A percentile compares a stretch with the other conserved stretches of the same genome.
These are phyloP conservation scores for Saccharomyces cerevisiae DNA, from an alignment of 805 yeast species.

Conservation along the genomic window DNA sequence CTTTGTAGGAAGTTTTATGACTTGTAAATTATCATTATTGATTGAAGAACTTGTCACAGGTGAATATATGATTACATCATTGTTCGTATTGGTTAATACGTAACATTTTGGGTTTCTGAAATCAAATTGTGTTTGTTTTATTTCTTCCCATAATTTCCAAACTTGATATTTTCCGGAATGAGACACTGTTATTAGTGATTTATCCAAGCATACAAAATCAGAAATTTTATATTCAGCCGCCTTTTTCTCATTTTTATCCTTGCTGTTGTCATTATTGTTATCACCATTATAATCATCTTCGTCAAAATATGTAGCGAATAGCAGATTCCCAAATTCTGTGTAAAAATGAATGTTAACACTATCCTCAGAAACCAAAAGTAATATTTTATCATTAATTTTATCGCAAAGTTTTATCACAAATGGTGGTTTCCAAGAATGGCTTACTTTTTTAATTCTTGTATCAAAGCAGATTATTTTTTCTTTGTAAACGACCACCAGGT, in stretches of 20 bases:
- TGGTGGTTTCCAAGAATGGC: conserved; percentile 8
- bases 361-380: conserved; percentile 17
- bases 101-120: conserved; percentile 16
- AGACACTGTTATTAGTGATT: conserved; percentile 11
- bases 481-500: conserved; percentile 12
- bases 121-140: conserved; percentile 14
- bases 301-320: conserved; percentile 18
- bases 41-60: conserved; percentile 17
- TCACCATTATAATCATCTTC: conserved; percentile 8
- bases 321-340: conserved; percentile 23
- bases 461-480: conserved; percentile 16
- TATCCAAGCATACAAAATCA: conserved; percentile 13
- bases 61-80: conserved; percentile 25
- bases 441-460: conserved; percentile 8
- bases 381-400: conserved; percentile 11
- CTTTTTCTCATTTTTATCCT: not conserved
- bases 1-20: conserved; percentile 25
- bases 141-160: conserved; percentile 26
- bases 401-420: conserved; percentile 16
- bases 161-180: conserved; percentile 19
- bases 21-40: conserved; percentile 16
- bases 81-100: conserved; percentile 19
- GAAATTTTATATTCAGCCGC: conserved; percentile 3
- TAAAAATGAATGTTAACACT: conserved; percentile 17
- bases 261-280: conserved; percentile 7